Conservation (phyloP, 164 flowering plant genomes). For the Berberis thunbergii region DNA sequence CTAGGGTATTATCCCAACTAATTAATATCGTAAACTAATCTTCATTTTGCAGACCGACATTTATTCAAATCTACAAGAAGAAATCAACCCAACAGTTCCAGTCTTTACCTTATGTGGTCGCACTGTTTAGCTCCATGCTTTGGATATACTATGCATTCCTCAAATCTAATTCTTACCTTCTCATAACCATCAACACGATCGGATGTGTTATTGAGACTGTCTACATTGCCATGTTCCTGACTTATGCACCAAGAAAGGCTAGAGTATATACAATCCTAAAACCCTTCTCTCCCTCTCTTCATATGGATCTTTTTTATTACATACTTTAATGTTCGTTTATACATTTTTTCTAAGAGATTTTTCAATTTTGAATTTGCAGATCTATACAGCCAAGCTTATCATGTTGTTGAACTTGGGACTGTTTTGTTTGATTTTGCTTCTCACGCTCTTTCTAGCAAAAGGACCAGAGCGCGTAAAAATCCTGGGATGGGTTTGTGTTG, state of each 20-base stretch:
- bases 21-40: background rate
- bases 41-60: background rate
- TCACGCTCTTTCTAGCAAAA: conserved; percentile 28
- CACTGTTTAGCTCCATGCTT: conserved; percentile 1
- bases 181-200: background rate
- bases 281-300: background rate
- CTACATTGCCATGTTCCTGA: background rate
- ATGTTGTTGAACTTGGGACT: conserved; percentile 38
- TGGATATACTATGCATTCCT: background rate
- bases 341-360: background rate
- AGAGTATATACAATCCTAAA: background rate
- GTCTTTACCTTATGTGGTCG: background rate
- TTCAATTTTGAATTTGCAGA: conserved; percentile 22
- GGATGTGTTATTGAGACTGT: background rate
- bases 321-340: background rate
- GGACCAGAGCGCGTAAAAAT: conserved; percentile 29
- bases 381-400: conserved; percentile 35
- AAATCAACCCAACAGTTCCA: background rate
- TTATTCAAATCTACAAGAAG: background rate
- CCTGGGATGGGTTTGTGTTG: conserved; percentile 65
- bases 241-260: background rate
- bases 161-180: background rate
- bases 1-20: background rate
- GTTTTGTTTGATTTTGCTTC: conserved; percentile 32
- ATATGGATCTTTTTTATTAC: background rate